Base-by-base conservation (phyloP, 1,284 basidiomycete genomes). In the Cutaneotrichosporon spelunceum region DNA sequence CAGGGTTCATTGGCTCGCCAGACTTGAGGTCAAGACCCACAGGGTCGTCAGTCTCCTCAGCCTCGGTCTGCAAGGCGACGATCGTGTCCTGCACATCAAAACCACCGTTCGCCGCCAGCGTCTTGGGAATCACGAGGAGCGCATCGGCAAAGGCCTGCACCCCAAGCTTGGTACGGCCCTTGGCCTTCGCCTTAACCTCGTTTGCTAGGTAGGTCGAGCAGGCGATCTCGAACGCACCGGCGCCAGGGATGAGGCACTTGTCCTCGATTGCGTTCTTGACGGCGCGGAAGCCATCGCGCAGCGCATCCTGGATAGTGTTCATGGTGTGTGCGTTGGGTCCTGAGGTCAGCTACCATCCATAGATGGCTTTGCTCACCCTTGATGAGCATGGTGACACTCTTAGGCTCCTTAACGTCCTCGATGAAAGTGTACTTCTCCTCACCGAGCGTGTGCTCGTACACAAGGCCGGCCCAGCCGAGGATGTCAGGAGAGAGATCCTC, bases 401-500 rank as follows among this genome's bases (percentile, higher is more conserved):
- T 94, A n/a, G 96, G 95, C 63, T 90, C 87, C 79, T 89, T 91
- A 77, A 96, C 93, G 66, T 99, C 92, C 79, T 99, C 96, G 53
- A 99, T 84, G 78, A 99, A 99, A 0, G 96, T 99, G 81, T 86
- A 99, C 78, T 99, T 99, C 77, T 99, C 96, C 80, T 99, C 96
- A 68, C 96, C 95, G 27, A 99, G 85, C 10, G 95, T 98, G 80
- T 99, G 94, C 81, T 99, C 96, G 81, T 99, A 99, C 29, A 99
- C 93, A 59, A 99, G 86, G 6, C 96, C 96, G 44, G 96, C 96
- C 87, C 91, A 97, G 45, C 96, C 96, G 47, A 99, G 86, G 44
- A 93, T 84, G 59, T 91, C 89, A 10, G 94, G 93, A 14, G 86
- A 87, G 48, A 99, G 84, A 78, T 99, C 96, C 70, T 99, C 96